These are phyloP conservation scores for Exophiala alcalophila DNA, from an alignment of 2,329 filamentous ascomycete species.

Conservation along the genomic window DNA sequence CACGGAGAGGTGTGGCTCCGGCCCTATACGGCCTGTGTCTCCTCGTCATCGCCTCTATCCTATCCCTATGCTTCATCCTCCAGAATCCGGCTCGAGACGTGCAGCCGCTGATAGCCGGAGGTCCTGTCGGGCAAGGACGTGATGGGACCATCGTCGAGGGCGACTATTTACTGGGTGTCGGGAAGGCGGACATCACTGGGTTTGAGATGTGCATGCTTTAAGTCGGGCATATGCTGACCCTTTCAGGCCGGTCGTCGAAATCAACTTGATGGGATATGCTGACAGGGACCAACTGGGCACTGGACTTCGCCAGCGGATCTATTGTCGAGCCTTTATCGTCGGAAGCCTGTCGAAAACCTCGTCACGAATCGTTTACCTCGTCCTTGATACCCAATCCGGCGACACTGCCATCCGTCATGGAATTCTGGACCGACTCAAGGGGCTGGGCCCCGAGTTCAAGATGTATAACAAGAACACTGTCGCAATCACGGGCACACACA, in stretches of 20 bases:
- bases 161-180: constrained; percentile 63
- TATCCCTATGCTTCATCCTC: constrained; percentile 11
- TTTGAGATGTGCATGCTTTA: constrained; percentile 34
- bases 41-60: constrained; percentile 4
- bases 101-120: constrained; percentile 5
- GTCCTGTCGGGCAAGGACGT: not conserved
- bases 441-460: constrained; percentile 68
- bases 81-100: constrained; percentile 3
- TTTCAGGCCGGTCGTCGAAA: constrained; percentile 74
- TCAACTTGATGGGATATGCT: constrained; percentile 91
- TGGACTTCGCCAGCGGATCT: constrained; percentile 81
- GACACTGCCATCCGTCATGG: constrained; percentile 86
- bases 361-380: constrained; percentile 80
- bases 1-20: constrained; percentile 7
- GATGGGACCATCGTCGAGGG: constrained; percentile 25
- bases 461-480: constrained; percentile 77
- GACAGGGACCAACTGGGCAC: constrained; percentile 77
- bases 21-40: constrained; percentile 10
- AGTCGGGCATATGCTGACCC: constrained; percentile 10
- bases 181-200: constrained; percentile 72
- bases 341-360: constrained; percentile 62
- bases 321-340: constrained; percentile 85
- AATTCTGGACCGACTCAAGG: constrained; percentile 71
- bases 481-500: constrained; percentile 88
- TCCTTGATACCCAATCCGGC: constrained; percentile 81